phyloP scores from a whole-genome alignment of 176 grass and related monocot species.

The Triticum aestivum region IWGSC_CS_RefSeq_v2.1 NC_057814.1:7725145-7725644 shows the following conservation, averaged over 20 bases:
- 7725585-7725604: not conserved
- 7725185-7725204: no score
- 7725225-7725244: no score
- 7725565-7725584: not conserved
- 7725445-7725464: conserved; percentile 20
- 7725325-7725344: no score
- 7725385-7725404: conserved; percentile 9
- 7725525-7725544: not conserved
- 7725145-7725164: no score
- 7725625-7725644: no score
- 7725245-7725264: no score
- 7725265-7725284: no score
- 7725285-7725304: no score
- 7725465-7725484: conserved; percentile 1
- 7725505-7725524: conserved; percentile 19
- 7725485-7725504: not conserved
- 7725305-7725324: no score
- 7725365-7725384: not conserved
- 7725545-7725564: not conserved
- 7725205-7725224: no score
- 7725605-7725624: not conserved
- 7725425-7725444: not conserved
- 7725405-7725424: not conserved
- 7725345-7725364: no score
- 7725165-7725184: no score